Evolutionary conservation across 2,329 filamentous ascomycete species (phyloP), one percentile per base, ranked within the genome.

Genomic region (Geosmithia morbida): DNA sequence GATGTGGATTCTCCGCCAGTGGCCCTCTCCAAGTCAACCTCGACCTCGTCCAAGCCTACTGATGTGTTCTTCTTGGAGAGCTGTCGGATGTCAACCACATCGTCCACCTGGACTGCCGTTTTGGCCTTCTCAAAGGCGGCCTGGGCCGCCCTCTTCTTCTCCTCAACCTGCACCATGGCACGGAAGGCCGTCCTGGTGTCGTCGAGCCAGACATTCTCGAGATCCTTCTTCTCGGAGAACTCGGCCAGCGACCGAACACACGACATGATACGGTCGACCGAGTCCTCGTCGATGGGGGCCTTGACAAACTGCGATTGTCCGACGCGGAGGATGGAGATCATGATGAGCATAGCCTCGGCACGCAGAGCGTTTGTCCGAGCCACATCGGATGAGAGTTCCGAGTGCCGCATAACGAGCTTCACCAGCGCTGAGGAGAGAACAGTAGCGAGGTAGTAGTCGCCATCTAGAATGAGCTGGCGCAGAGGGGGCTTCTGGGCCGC

Each of bases 301-400:
- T 97, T 97, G 60, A 94, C 92, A 56, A 98, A 98, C 53, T 95
- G 87, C n/a, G 90, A 97, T 66, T 98, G 92, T 41, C 92, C 92
- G 51, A 96, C 92, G 45, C 92, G 88, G 54, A 98, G 87, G 55
- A 98, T 94, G 5, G 92, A 97, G 56, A 98, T 95, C 89, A 97
- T 95, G 61, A 98, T 97, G 47, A 98, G 76, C 92, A 98, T 98
- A 43, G 92, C 92, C 66, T 98, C 92, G 3, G 92, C 92, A 45
- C 87, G 84, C 22, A 98, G 76, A 29, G 90, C 89, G 57, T 98
- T 98, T 29, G 90, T 97, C 40, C 92, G 83, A 42, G 86, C 85
- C 42, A 74, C 67, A 57, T 96, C 90, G 20, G 83, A 71, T 1
- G 90, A 96, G 50, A 97, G 89, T 61, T 97, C 89, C 2, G 87